phyloP scores from a whole-genome alignment of 2,329 filamentous ascomycete genomes.

The Beauveria medogensis region DNA sequence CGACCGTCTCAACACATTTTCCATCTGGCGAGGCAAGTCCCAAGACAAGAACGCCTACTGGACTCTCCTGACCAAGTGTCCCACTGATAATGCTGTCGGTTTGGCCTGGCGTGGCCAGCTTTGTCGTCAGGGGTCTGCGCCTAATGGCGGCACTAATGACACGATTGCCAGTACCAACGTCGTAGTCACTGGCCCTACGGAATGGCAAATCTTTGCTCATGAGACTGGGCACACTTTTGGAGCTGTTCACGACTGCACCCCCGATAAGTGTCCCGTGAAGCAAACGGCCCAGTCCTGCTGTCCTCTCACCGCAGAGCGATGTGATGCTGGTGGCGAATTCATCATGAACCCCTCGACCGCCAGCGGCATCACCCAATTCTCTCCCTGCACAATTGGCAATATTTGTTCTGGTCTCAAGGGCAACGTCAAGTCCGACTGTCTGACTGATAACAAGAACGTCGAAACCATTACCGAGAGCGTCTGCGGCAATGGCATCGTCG shows the following conservation, averaged over 20 bases:
- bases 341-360: conserved; percentile 95
- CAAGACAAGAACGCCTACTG: conserved; percentile 83
- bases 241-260: conserved; percentile 85
- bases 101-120: conserved; percentile 89
- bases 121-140: conserved; percentile 55
- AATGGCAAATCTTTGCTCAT: conserved; percentile 95
- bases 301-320: conserved; percentile 58
- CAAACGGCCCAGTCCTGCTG: conserved; percentile 58
- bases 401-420: conserved; percentile 81
- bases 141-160: conserved; percentile 50
- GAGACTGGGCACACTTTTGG: conserved; percentile 93
- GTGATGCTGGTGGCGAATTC: conserved; percentile 69
- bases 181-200: conserved; percentile 70
- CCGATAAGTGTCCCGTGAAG: conserved; percentile 58
- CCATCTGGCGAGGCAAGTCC: conserved; percentile 72
- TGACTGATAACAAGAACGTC: conserved; percentile 80
- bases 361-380: conserved; percentile 67
- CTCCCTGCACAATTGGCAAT: conserved; percentile 83
- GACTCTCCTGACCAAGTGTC: conserved; percentile 78
- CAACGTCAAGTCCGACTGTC: conserved; percentile 66
- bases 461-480: conserved; percentile 72
- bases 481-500: conserved; percentile 96
- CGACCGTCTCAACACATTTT: conserved; percentile 78
- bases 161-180: conserved; percentile 83
- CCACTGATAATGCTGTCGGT: conserved; percentile 77